These are phyloP conservation scores for Malassezia nana DNA, from an alignment of 1,284 basidiomycete genomes.

Conservation along the genomic window DNA sequence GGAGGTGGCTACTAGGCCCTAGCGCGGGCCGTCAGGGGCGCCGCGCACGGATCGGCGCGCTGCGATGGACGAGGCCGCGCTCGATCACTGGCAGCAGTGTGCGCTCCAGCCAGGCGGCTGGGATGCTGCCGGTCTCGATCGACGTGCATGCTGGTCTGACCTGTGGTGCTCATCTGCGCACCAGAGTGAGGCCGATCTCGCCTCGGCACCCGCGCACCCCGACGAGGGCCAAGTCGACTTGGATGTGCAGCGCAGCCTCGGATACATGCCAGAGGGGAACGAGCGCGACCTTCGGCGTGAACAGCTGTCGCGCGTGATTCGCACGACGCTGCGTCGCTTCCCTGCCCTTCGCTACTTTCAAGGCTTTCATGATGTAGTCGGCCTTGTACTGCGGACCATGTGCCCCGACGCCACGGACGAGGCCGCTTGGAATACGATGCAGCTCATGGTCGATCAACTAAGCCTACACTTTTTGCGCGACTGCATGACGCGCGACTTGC, in stretches of 20 bases:
- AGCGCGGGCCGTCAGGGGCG: neutral
- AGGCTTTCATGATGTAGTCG: constrained; percentile 86
- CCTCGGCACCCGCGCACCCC: constrained; percentile 10
- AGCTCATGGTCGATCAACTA: constrained; percentile 54
- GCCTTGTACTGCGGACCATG: constrained; percentile 72
- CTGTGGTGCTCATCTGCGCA: neutral
- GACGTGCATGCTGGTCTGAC: neutral
- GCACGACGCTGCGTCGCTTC: constrained; percentile 63
- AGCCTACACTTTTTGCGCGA: constrained; percentile 74
- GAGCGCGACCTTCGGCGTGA: constrained; percentile 15
- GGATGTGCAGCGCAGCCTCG: constrained; percentile 42
- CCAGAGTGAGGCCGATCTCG: neutral
- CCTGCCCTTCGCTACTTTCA: constrained; percentile 67
- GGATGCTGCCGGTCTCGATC: neutral
- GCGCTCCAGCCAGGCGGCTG: constrained; percentile 1
- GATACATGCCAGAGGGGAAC: constrained; percentile 5
- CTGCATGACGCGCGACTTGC: constrained; percentile 72
- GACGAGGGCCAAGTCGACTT: constrained; percentile 41
- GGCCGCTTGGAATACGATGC: neutral
- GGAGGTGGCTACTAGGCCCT: neutral
- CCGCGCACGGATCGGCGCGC: neutral
- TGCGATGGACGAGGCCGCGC: neutral
- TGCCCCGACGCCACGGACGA: neutral
- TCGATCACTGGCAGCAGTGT: neutral
- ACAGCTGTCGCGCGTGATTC: constrained; percentile 41